Evolutionary conservation across 176 grass and related monocot genomes (phyloP).

Genomic region (Juncus effusus): DNA sequence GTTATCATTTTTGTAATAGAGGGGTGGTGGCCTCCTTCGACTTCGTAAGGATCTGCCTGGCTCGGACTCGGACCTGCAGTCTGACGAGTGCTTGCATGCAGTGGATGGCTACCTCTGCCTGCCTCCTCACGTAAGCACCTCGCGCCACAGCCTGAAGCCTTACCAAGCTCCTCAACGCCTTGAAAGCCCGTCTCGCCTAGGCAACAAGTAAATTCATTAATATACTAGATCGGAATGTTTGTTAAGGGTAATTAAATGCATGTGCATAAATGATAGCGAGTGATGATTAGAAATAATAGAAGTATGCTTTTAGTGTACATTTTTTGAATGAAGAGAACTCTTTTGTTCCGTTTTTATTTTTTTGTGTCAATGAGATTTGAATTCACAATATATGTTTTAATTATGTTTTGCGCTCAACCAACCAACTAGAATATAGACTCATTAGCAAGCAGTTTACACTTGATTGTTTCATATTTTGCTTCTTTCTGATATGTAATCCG

Average conservation of each 20-base stretch:
- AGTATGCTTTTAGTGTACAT: neutral
- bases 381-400: too few relatives aligned
- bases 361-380: too few relatives aligned
- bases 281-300: neutral
- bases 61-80: constrained; percentile 68
- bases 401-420: too few relatives aligned
- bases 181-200: constrained; percentile 80
- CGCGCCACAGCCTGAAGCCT: constrained; percentile 90
- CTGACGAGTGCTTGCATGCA: constrained; percentile 91
- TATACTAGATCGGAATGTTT: neutral
- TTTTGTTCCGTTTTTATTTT: too few relatives aligned
- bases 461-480: too few relatives aligned
- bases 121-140: constrained; percentile 72
- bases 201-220: neutral
- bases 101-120: constrained; percentile 63
- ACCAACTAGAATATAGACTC: too few relatives aligned
- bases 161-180: constrained; percentile 80
- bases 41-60: constrained; percentile 44
- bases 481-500: too few relatives aligned
- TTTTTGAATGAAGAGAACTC: too few relatives aligned
- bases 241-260: neutral
- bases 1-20: constrained; percentile 27
- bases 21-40: constrained; percentile 27
- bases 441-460: too few relatives aligned
- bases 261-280: neutral